These are phyloP conservation scores for Priceomyces fermenticarens DNA, from an alignment of 805 yeast species.

Conservation along the genomic window DNA sequence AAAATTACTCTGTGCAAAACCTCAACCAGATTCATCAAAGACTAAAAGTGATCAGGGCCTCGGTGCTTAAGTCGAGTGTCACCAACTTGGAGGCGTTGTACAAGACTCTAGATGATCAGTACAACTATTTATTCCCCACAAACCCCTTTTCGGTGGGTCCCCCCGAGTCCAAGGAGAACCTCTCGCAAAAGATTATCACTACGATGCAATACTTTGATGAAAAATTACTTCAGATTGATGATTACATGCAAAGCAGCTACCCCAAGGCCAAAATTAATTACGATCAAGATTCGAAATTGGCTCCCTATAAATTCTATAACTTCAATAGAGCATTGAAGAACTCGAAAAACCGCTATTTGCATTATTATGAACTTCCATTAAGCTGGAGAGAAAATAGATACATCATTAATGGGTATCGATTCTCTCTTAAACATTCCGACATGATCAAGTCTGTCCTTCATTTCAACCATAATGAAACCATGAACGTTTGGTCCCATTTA, in stretches of 20 bases:
- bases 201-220: slow-evolving; percentile 43
- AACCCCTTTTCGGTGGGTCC: slow-evolving; percentile 2
- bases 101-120: slow-evolving; percentile 39
- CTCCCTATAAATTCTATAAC: slow-evolving; percentile 35
- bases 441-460: slow-evolving; percentile 60
- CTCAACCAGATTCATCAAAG: slow-evolving; percentile 35
- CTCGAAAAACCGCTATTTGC: slow-evolving; percentile 48
- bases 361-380: slow-evolving; percentile 84
- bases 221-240: slow-evolving; percentile 36
- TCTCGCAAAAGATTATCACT: slow-evolving; percentile 36
- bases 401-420: slow-evolving; percentile 82
- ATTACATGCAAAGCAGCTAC: slow-evolving; percentile 30
- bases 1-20: slow-evolving; percentile 28
- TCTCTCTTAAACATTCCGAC: slow-evolving; percentile 58
- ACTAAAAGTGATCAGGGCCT: slow-evolving; percentile 30
- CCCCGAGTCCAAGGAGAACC: slow-evolving; percentile 19
- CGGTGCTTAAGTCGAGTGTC: slow-evolving; percentile 34
- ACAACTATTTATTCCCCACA: slow-evolving; percentile 31
- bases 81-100: slow-evolving; percentile 38
- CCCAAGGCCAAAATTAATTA: slow-evolving; percentile 26
- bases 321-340: slow-evolving; percentile 35
- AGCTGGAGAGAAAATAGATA: slow-evolving; percentile 92
- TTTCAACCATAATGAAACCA: slow-evolving; percentile 77
- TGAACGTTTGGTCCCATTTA: slow-evolving; percentile 92
- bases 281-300: slow-evolving; percentile 26